phyloP scores from a whole-genome alignment of 495 filamentous ascomycete species.

The Aspergillus biplanus region DNA sequence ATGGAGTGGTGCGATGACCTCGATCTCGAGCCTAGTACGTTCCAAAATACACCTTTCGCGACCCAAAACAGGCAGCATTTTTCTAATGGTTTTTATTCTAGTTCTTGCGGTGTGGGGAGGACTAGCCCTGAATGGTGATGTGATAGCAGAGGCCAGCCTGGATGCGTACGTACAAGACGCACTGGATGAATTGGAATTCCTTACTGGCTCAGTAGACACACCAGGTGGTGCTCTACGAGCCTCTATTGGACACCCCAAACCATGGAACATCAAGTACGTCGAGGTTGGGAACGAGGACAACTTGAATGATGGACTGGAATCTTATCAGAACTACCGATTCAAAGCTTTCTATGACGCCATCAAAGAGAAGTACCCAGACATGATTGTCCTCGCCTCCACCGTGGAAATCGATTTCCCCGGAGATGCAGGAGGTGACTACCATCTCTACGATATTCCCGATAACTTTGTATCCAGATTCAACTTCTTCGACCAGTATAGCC shows the following conservation, averaged over 20 bases:
- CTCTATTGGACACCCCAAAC: conserved; percentile 48
- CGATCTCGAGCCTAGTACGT: conserved; percentile 54
- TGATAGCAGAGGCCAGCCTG: conserved; percentile 35
- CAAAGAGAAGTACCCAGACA: conserved; percentile 51
- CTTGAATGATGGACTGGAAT: conserved; percentile 38
- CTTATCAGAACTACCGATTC: conserved; percentile 51
- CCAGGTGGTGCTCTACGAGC: conserved; percentile 49
- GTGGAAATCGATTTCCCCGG: conserved; percentile 42
- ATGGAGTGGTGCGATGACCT: conserved; percentile 69
- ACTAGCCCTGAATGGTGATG: conserved; percentile 58
- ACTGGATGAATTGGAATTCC: conserved; percentile 65
- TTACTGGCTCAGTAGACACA: conserved; percentile 41
- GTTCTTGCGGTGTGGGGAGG: conserved; percentile 64
- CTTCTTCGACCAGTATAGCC: conserved; percentile 50
- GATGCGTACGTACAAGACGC: conserved; percentile 56
- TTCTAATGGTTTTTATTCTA: conserved; percentile 11
- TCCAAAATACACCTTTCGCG: no score
- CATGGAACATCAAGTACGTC: conserved; percentile 52
- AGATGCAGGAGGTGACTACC: conserved; percentile 48
- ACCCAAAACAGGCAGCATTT: not conserved
- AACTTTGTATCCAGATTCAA: conserved; percentile 57
- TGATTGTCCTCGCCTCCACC: conserved; percentile 50
- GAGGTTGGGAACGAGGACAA: conserved; percentile 63
- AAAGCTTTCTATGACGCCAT: conserved; percentile 51
- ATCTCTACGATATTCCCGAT: conserved; percentile 54